phyloP scores from a whole-genome alignment of 768 basidiomycete genomes.

The Agaricus subrufescens region DNA sequence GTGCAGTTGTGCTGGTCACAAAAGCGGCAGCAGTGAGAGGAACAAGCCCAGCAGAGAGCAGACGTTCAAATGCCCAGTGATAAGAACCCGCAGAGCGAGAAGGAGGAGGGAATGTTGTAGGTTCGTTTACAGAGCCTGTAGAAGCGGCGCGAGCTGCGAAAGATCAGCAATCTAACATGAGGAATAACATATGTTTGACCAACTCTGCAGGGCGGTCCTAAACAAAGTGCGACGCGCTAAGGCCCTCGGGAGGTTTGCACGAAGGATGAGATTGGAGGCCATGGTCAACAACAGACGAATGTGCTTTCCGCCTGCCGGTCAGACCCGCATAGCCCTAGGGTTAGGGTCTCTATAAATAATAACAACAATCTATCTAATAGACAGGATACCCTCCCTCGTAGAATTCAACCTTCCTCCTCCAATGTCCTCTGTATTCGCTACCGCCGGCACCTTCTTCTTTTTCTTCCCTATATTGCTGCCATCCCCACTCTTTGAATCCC shows the following conservation, averaged over 20 bases:
- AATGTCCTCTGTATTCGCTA: constrained; percentile 20
- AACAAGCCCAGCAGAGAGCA: constrained; percentile 82
- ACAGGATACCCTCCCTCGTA: constrained; percentile 45
- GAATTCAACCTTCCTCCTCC: constrained; percentile 39
- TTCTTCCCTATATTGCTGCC: constrained; percentile 35
- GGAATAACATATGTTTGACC: constrained; percentile 42
- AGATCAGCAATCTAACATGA: background rate
- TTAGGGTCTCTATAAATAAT: too few relatives aligned
- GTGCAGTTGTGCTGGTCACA: constrained; percentile 65
- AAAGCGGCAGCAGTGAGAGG: constrained; percentile 87
- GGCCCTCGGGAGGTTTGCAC: constrained; percentile 42
- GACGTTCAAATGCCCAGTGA: constrained; percentile 91
- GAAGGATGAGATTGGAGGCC: constrained; percentile 30
- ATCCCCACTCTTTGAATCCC: constrained; percentile 52
- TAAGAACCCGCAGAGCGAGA: constrained; percentile 84
- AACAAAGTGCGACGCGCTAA: constrained; percentile 37
- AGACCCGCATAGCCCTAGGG: too few relatives aligned
- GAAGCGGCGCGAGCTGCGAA: constrained; percentile 57
- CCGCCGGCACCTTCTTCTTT: constrained; percentile 34
- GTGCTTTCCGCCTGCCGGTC: background rate
- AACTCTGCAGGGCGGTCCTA: constrained; percentile 39
- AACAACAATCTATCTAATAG: constrained; percentile 19
- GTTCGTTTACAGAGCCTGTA: constrained; percentile 93
- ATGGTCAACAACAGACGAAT: constrained; percentile 38
- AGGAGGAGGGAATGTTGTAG: constrained; percentile 77